Percentiles rank a stretch among this genome's conserved stretches.
Evolutionary conservation across 106 monocot genomes (phyloP).

Genomic region (Platanthera guangdongensis): DNA sequence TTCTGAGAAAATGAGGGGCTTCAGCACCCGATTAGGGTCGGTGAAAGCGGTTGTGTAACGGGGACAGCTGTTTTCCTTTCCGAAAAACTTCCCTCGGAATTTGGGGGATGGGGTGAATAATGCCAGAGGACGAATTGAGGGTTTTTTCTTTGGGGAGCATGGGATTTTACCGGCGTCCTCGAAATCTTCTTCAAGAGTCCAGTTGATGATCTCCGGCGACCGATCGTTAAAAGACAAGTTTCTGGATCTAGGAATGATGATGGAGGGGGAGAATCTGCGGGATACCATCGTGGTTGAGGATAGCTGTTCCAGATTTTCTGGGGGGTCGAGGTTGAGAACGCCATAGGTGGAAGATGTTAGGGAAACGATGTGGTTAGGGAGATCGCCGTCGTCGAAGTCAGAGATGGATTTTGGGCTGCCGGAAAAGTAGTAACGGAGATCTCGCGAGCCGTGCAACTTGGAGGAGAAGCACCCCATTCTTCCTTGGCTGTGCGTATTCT

Average conservation of each 20-base stretch:
- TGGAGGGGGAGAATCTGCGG: not conserved
- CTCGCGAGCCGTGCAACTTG: too few relatives aligned
- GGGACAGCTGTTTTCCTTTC: conserved; percentile 16
- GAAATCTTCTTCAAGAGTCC: conserved; percentile 41
- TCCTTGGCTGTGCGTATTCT: too few relatives aligned
- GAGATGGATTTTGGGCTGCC: too few relatives aligned
- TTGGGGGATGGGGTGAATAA: conserved; percentile 15
- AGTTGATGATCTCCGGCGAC: conserved; percentile 50
- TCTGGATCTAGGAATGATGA: conserved; percentile 3
- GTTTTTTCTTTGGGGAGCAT: too few relatives aligned
- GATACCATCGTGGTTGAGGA: not conserved
- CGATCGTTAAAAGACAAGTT: conserved; percentile 9
- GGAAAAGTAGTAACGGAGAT: too few relatives aligned
- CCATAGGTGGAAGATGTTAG: conserved; percentile 88
- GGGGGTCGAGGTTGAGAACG: conserved; percentile 50
- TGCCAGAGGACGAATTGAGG: not conserved
- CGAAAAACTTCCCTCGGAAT: not conserved
- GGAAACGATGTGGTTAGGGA: conserved; percentile 54
- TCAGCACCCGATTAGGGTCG: conserved; percentile 9
- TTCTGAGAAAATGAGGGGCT: conserved; percentile 23
- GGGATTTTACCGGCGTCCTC: conserved; percentile 10
- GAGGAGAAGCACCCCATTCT: too few relatives aligned
- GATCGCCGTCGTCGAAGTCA: too few relatives aligned
- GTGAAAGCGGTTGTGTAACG: not conserved
- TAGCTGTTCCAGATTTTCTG: not conserved